These are phyloP conservation scores for Craterostigma plantagineum DNA, from an alignment of 257 asterid genomes.

Conservation along the genomic window DNA sequence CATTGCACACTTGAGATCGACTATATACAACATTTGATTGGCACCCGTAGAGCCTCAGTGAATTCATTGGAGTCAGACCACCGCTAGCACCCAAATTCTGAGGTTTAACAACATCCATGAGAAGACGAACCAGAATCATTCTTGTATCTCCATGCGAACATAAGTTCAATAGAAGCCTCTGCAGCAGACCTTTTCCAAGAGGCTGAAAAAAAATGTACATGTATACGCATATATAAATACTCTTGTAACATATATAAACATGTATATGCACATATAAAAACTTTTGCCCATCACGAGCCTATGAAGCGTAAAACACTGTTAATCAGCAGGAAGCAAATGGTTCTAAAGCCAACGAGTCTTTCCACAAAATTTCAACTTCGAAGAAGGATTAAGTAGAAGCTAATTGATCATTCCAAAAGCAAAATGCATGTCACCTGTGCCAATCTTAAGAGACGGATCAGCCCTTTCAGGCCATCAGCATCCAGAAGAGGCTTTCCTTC, in stretches of 20 bases:
- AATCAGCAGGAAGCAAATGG: too few species aligned
- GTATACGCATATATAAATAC: too few species aligned
- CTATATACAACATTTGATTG: conserved; percentile 85
- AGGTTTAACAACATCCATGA: conserved; percentile 73
- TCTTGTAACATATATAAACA: too few species aligned
- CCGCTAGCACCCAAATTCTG: conserved; percentile 40
- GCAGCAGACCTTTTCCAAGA: conserved; percentile 94
- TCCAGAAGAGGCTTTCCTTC: conserved; percentile 94
- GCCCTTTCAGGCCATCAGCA: conserved; percentile 73
- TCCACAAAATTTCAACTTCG: too few species aligned
- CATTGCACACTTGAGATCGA: conserved; percentile 80
- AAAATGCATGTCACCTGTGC: conserved; percentile 49
- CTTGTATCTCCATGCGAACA: conserved; percentile 79
- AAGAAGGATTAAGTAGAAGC: too few species aligned
- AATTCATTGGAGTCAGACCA: conserved; percentile 36
- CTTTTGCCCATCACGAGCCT: too few species aligned
- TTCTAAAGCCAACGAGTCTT: too few species aligned
- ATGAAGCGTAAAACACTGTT: too few species aligned
- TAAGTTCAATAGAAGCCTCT: conserved; percentile 79
- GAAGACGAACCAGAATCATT: conserved; percentile 59
- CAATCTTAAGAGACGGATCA: conserved; percentile 69
- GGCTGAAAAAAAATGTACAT: conserved; percentile 35
- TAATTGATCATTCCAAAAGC: background rate
- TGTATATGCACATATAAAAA: too few species aligned
- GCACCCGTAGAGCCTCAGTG: conserved; percentile 87